Base-by-base conservation (phyloP, 2,329 filamentous ascomycete genomes). In the Rugonectria rugulosa region DNA sequence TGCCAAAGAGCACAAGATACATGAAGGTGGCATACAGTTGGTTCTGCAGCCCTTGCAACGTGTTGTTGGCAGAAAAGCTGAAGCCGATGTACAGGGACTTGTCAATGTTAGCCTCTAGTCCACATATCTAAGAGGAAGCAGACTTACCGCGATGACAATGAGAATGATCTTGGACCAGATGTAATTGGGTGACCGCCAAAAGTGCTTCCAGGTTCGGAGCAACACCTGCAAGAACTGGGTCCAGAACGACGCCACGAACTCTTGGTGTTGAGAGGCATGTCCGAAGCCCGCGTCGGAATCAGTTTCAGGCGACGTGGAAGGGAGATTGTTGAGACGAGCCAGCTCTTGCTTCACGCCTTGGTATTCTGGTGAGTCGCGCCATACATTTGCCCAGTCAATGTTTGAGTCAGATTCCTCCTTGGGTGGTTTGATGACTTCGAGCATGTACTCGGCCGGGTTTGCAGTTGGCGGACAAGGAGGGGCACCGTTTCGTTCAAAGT, bases 391-490 rank as follows among this genome's bases (percentile, higher is more conserved):
- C 80, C 80, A 83, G 57, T 82, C 75, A 21, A 78, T 75, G 21
- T 79, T 76, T 1, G 64, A 60, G 1, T 65, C 70, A 1, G 62
- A 62, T 2, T 58, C 70, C 1, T 64, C 65, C 2, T 56, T 54
- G 3, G 60, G 51, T 0, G 63, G 59, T 2, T 68, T 51, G 21
- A 73, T 75, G 6, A 72, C 70, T 9, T 75, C 60, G 2, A 89
- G 77, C 85, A 89, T 89, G 76, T 83, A 89, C 68, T 89, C 87
- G 0, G 87, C 87, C 0, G 86, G 86, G 57, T 89, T 89, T 3
- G 83, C 84, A 3, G 81, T 77, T 0, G 72, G 58, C 2, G 79
- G 77, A 40, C 86, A 86, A 12, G 77, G 71, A 1, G 78, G 75
- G 2, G 82, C 85, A 15, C 87, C 87, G 53, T 88, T 85, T 5